Evolutionary conservation across 1,284 basidiomycete genomes (phyloP).

Genomic region (Stygiomarasmius scandens): DNA sequence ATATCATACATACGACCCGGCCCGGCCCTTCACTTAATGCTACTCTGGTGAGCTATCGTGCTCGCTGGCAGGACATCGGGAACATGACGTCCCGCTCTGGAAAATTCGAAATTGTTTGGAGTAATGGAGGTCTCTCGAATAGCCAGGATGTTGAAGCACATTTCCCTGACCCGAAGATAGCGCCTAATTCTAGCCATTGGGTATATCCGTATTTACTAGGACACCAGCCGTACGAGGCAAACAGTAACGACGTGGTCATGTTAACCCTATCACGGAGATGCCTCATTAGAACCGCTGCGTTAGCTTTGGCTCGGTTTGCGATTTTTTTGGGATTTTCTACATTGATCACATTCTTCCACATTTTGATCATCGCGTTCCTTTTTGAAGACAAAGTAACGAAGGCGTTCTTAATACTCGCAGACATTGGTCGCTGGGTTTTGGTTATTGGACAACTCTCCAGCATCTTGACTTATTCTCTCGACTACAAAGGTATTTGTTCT

Average conservation of each 20-base stretch:
- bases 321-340: conserved; percentile 7
- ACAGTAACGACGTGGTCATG: background rate
- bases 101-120: background rate
- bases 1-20: conserved; percentile 4
- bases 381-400: conserved; percentile 9
- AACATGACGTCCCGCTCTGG: conserved; percentile 1
- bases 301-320: conserved; percentile 7
- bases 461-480: conserved; percentile 11
- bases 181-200: conserved; percentile 11
- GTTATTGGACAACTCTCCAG: conserved; percentile 10
- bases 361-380: background rate
- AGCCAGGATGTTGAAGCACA: background rate
- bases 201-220: conserved; percentile 10
- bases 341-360: conserved; percentile 6
- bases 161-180: background rate
- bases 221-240: background rate
- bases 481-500: conserved; percentile 10
- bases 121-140: background rate
- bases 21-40: background rate
- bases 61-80: background rate
- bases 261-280: background rate
- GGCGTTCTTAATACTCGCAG: conserved; percentile 2
- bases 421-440: conserved; percentile 11
- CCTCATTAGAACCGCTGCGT: conserved; percentile 6
- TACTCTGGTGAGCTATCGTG: background rate